A percentile compares a stretch with the other conserved stretches of the same genome.
Conservation (phyloP, 495 filamentous ascomycete genomes). For the Oidiodendron maius region DNA sequence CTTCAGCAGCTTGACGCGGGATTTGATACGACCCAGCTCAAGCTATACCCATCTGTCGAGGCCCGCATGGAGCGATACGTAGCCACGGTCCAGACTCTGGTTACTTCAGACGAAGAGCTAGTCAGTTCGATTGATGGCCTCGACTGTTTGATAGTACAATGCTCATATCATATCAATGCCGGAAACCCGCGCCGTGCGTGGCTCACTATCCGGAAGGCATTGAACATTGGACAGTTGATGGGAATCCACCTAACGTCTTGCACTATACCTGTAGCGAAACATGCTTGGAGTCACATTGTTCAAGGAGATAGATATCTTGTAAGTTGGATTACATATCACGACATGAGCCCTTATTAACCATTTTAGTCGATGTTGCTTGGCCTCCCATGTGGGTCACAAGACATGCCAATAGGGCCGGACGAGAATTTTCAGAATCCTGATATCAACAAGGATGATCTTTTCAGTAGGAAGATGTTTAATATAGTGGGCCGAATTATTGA, state of each 20-base stretch:
- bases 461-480: constrained; percentile 17
- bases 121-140: constrained; percentile 39
- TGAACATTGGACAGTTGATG: constrained; percentile 39
- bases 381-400: constrained; percentile 29
- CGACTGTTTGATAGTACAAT: constrained; percentile 31
- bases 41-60: constrained; percentile 25
- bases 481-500: constrained; percentile 35
- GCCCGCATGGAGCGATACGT: constrained; percentile 29
- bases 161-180: constrained; percentile 34
- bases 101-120: constrained; percentile 45
- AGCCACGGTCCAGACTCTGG: constrained; percentile 30
- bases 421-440: constrained; percentile 20
- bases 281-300: constrained; percentile 19
- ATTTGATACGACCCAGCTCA: constrained; percentile 21
- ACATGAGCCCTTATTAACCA: constrained; percentile 14
- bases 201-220: constrained; percentile 34
- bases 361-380: constrained; percentile 28
- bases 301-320: constrained; percentile 21
- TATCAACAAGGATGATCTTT: constrained; percentile 8
- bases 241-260: constrained; percentile 26
- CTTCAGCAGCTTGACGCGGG: constrained; percentile 36
- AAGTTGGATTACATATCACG: background rate
- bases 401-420: constrained; percentile 28
- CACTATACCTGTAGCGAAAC: constrained; percentile 5
- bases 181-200: constrained; percentile 41